Base-by-base conservation (phyloP, 257 asterid species). In the Primulina tabacum region DNA sequence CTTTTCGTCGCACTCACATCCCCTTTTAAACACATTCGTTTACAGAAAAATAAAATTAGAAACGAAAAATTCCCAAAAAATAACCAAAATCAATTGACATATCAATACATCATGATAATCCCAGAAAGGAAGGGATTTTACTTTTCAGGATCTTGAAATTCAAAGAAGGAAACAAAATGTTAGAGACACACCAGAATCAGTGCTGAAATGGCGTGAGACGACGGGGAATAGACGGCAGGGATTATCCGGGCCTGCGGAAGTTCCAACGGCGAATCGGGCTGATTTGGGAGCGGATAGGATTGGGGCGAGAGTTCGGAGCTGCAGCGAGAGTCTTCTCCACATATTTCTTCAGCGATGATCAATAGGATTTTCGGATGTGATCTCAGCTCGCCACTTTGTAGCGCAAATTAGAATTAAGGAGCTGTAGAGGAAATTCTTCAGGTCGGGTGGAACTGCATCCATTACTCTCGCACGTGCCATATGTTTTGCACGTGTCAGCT, bases 261-360 rank as follows among this genome's bases (percentile, higher is more conserved):
- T 73, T 56, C 84, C 76, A 77, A 80, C 70, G n/a, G 77, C 35
- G 70, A 73, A 77, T 11, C 79, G 80, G 47, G 80, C 62, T n/a
- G 83, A 33, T 71, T 55, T 81, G 7, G 80, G 62, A 50, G 84
- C 76, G 81, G 97, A 82, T 84, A 87, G 91, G 77, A 75, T 33
- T 60, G 81, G 78, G 40, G 80, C 70, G 53, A 83, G 67, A 73
- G 82, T 56, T 55, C 83, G 89, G 65, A 85, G 85, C 65, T 80
- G 92, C 68, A 82, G 64, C 32, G 81, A 80, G 67, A 88, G 84
- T 69, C 99, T 82, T 78, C 96, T 86, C 81, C 87, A 91, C 99
- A 90, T 93, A 83, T 57, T 88, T 83, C 29, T 29, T 26, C 47
- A 40, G 16, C 21, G 73, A 76, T 65, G 57, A 50, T 75, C 75